Conservation (phyloP, 768 basidiomycete species). For the Suillus placidus region DNA sequence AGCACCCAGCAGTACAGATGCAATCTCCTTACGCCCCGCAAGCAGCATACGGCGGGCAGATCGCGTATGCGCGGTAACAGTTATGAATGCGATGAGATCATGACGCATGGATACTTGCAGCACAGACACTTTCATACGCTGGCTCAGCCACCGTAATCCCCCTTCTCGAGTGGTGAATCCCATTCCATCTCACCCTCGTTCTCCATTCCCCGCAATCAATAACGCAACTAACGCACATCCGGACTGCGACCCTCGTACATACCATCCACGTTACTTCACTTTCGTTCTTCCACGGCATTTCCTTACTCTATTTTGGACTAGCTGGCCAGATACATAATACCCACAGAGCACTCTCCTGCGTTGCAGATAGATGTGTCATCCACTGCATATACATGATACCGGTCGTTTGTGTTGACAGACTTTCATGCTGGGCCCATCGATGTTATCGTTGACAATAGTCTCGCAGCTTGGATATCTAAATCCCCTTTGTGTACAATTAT, state of each 20-base stretch:
- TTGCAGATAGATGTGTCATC: neutral
- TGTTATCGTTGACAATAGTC: neutral
- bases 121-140: neutral
- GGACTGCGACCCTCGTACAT: neutral
- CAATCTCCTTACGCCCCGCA: constrained; percentile 11
- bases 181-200: neutral
- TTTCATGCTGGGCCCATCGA: neutral
- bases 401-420: neutral
- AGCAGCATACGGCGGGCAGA: constrained; percentile 12
- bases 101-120: neutral
- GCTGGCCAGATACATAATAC: neutral
- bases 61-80: constrained; percentile 8
- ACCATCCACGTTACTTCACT: neutral
- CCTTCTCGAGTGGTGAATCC: neutral
- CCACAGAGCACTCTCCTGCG: neutral
- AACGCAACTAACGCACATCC: neutral
- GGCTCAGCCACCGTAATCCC: neutral
- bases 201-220: neutral
- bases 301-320: constrained; percentile 2
- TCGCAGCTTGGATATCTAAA: neutral
- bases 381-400: neutral
- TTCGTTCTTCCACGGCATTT: neutral
- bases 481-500: neutral
- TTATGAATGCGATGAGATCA: constrained; percentile 7
- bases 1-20: constrained; percentile 12